Conservation (phyloP, 2,329 filamentous ascomycete genomes). For the Colletotrichum nymphaeae region DNA sequence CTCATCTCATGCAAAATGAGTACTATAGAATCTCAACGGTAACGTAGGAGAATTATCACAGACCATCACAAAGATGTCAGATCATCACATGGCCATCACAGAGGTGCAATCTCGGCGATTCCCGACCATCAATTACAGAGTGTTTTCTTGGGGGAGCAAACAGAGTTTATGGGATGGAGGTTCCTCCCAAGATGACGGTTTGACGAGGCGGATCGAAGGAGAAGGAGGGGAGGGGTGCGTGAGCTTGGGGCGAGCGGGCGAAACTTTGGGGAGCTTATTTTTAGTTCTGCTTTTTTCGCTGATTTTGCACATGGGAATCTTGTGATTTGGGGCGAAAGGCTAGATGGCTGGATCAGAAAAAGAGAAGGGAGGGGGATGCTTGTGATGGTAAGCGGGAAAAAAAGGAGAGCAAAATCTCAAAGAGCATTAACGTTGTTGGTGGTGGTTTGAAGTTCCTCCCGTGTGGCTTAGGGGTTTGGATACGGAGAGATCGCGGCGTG, state of each 20-base stretch:
- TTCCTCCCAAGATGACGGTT: conserved; percentile 6
- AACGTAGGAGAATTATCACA: not conserved
- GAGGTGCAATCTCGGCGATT: not conserved
- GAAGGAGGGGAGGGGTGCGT: not conserved
- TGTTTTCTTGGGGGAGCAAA: not conserved
- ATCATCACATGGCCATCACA: not conserved
- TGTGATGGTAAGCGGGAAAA: too few relatives aligned
- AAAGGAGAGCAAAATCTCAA: not conserved
- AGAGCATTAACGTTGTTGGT: not conserved
- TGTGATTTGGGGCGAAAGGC: too few relatives aligned
- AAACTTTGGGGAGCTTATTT: not conserved
- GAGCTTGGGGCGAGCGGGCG: not conserved
- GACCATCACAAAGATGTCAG: not conserved
- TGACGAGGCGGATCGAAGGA: not conserved
- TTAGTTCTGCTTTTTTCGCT: not conserved
- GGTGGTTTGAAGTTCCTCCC: not conserved
- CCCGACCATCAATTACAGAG: not conserved
- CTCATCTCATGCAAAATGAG: not conserved
- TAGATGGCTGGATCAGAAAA: not conserved
- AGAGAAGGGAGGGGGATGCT: too few relatives aligned
- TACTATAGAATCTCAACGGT: not conserved
- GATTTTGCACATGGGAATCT: not conserved
- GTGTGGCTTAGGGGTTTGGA: not conserved
- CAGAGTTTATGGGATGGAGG: not conserved
- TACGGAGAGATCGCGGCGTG: not conserved